Evolutionary conservation across 208 protist species (phyloP).

Genomic region (Crithidia sp.): DNA sequence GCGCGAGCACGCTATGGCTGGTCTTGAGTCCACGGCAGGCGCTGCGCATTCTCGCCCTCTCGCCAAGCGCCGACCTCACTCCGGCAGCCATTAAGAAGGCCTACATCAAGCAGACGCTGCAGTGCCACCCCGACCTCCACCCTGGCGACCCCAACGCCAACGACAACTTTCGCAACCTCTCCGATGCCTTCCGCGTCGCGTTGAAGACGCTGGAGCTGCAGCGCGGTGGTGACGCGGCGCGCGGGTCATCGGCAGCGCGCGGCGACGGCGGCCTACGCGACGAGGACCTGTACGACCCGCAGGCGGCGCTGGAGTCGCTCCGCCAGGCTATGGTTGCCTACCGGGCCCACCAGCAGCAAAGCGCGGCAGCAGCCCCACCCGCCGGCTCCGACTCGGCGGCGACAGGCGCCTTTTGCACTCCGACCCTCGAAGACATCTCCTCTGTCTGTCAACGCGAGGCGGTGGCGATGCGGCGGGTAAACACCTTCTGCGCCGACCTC

Average conservation of each 20-base stretch:
- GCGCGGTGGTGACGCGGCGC: neutral
- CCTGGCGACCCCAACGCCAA: slow-evolving; percentile 72
- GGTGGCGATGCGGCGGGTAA: slow-evolving; percentile 65
- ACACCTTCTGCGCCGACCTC: slow-evolving; percentile 69
- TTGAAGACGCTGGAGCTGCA: slow-evolving; percentile 64
- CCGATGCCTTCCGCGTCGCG: slow-evolving; percentile 78
- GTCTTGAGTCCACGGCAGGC: slow-evolving; percentile 71
- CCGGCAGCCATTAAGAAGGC: slow-evolving; percentile 76
- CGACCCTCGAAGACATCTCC: slow-evolving; percentile 80
- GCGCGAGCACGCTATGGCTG: slow-evolving; percentile 13
- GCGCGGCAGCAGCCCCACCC: neutral
- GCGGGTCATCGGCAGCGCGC: neutral
- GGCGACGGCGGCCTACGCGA: neutral
- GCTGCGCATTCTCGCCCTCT: slow-evolving; percentile 55
- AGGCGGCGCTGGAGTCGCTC: slow-evolving; percentile 56
- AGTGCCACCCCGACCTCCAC: slow-evolving; percentile 83
- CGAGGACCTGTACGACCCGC: slow-evolving; percentile 47
- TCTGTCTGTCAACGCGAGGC: slow-evolving; percentile 72
- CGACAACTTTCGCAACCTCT: slow-evolving; percentile 73
- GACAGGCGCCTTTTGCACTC: slow-evolving; percentile 41
- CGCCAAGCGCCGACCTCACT: slow-evolving; percentile 42
- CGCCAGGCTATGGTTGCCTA: slow-evolving; percentile 67
- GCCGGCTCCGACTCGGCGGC: neutral
- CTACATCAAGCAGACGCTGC: slow-evolving; percentile 75
- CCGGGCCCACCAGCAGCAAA: slow-evolving; percentile 31